phyloP scores from a whole-genome alignment of 2,329 filamentous ascomycete genomes.

The Pyrenophora seminiperda region DNA sequence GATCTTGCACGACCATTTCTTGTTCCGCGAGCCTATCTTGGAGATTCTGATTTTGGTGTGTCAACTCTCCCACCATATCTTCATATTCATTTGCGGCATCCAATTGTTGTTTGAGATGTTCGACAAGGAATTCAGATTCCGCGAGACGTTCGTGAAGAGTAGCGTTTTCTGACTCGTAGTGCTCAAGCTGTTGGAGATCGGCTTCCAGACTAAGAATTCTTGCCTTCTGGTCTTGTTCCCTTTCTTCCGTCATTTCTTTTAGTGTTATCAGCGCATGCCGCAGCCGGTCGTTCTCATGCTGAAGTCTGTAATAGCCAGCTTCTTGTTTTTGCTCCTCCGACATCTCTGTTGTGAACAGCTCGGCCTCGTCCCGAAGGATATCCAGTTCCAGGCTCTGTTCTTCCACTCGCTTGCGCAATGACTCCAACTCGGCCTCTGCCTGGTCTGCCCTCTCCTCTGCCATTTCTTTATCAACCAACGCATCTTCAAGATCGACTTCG shows the following conservation, averaged over 20 bases:
- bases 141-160: slow-evolving; percentile 73
- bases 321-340: slow-evolving; percentile 84
- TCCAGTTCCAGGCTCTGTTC: slow-evolving; percentile 89
- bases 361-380: slow-evolving; percentile 83
- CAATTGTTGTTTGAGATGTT: slow-evolving; percentile 87
- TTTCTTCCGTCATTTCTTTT: slow-evolving; percentile 84
- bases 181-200: slow-evolving; percentile 41
- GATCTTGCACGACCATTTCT: slow-evolving; percentile 78
- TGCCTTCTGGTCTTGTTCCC: slow-evolving; percentile 74
- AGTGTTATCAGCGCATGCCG: slow-evolving; percentile 83
- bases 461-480: slow-evolving; percentile 91
- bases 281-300: slow-evolving; percentile 85
- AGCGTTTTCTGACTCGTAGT: slow-evolving; percentile 65
- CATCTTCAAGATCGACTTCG: slow-evolving; percentile 83
- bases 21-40: slow-evolving; percentile 84
- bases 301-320: slow-evolving; percentile 88
- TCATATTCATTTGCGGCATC: slow-evolving; percentile 88
- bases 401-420: slow-evolving; percentile 74
- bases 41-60: slow-evolving; percentile 82
- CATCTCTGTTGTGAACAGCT: slow-evolving; percentile 82
- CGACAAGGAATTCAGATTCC: slow-evolving; percentile 74
- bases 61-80: slow-evolving; percentile 91
- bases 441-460: slow-evolving; percentile 90
- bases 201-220: slow-evolving; percentile 51
- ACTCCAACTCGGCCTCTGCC: slow-evolving; percentile 78